phyloP scores from a whole-genome alignment of 1,284 basidiomycete species.

The Ganoderma leucocontextum region DNA sequence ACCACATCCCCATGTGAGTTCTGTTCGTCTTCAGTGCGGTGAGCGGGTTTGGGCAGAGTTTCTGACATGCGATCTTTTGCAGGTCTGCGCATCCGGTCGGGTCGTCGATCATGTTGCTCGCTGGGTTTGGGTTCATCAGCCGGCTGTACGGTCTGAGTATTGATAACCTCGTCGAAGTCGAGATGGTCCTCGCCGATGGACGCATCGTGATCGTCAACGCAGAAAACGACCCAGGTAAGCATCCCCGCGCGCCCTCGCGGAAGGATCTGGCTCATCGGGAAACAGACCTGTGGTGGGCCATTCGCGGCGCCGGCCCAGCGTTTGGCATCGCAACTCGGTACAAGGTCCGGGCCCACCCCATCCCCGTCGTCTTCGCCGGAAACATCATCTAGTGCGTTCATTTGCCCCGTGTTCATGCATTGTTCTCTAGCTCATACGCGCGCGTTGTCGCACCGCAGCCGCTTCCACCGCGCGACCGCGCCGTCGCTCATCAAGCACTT shows the following conservation, averaged over 20 bases:
- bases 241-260: constrained; percentile 3
- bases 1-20: constrained; percentile 84
- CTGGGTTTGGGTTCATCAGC: constrained; percentile 90
- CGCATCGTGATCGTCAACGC: constrained; percentile 76
- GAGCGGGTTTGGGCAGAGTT: background rate
- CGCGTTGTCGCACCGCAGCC: constrained; percentile 52
- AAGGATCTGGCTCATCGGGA: background rate
- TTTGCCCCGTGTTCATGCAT: too few species aligned
- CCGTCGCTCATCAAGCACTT: constrained; percentile 90
- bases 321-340: constrained; percentile 90
- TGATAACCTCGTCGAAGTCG: constrained; percentile 86
- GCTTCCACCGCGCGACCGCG: constrained; percentile 85
- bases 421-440: background rate
- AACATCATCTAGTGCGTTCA: constrained; percentile 86
- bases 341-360: constrained; percentile 85
- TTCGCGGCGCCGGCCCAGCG: constrained; percentile 86
- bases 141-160: constrained; percentile 85
- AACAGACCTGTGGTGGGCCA: constrained; percentile 88
- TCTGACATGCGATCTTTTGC: constrained; percentile 12
- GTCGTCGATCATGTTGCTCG: constrained; percentile 85
- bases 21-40: constrained; percentile 21
- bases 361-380: constrained; percentile 89
- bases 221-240: constrained; percentile 67
- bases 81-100: constrained; percentile 82
- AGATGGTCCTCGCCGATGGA: constrained; percentile 86